Conservation (phyloP, 2,329 filamentous ascomycete species). For the Penicillium polonicum region DNA sequence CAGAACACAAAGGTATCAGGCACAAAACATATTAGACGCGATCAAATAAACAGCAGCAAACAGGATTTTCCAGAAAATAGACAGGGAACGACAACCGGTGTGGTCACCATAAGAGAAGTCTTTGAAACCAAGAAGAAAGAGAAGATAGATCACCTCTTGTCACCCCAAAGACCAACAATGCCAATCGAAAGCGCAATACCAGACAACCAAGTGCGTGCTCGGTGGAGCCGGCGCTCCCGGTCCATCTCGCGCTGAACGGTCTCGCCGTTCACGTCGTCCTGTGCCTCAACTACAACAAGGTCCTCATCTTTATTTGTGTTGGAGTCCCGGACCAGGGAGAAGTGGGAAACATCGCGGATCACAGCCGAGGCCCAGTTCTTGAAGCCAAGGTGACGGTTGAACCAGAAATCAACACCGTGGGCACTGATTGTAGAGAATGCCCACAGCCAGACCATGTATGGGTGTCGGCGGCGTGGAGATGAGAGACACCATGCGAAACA, state of each 20-base stretch:
- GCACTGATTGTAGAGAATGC: slow-evolving; percentile 54
- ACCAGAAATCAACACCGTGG: slow-evolving; percentile 66
- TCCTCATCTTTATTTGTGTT: slow-evolving; percentile 38
- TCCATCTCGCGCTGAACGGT: slow-evolving; percentile 46
- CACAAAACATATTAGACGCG: background rate
- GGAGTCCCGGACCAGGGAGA: slow-evolving; percentile 16
- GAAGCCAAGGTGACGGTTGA: slow-evolving; percentile 63
- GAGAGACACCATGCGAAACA: slow-evolving; percentile 76
- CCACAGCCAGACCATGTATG: slow-evolving; percentile 85
- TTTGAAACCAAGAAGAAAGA: background rate
- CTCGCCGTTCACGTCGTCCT: slow-evolving; percentile 48
- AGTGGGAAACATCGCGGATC: slow-evolving; percentile 46
- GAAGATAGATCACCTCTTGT: slow-evolving; percentile 27
- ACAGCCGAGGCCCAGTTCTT: slow-evolving; percentile 32
- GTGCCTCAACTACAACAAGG: slow-evolving; percentile 38
- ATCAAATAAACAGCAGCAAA: background rate
- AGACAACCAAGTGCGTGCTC: slow-evolving; percentile 39
- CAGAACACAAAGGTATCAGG: slow-evolving; percentile 4
- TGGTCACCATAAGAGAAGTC: background rate
- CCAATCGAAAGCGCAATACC: slow-evolving; percentile 47
- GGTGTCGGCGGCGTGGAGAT: slow-evolving; percentile 72
- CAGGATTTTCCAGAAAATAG: background rate
- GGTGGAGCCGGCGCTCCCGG: slow-evolving; percentile 41
- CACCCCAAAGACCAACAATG: slow-evolving; percentile 51
- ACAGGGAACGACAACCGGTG: slow-evolving; percentile 6